Conservation (phyloP, 139 green algal genomes). For the Chlamydomonas applanata region DNA sequence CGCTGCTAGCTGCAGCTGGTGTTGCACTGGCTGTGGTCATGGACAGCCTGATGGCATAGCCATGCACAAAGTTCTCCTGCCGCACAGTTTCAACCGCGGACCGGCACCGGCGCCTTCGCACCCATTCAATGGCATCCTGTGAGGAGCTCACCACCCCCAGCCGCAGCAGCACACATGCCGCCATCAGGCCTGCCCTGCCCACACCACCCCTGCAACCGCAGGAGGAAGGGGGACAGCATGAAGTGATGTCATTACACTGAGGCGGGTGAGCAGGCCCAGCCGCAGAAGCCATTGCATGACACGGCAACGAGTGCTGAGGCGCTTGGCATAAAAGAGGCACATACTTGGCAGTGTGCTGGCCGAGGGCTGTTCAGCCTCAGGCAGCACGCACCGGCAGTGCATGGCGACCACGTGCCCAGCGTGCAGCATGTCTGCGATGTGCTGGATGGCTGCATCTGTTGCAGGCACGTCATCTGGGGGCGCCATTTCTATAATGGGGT, state of each 20-base stretch:
- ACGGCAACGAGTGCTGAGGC: no score
- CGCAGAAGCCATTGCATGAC: no score
- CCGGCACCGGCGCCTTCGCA: constrained; percentile 30
- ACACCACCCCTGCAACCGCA: constrained; percentile 41
- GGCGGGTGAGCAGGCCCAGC: no score
- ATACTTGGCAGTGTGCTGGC: no score
- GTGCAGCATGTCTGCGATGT: neutral
- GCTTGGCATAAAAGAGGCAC: no score
- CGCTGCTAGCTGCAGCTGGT: no score
- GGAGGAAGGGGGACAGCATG: no score
- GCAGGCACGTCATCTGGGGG: neutral
- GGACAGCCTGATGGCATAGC: constrained; percentile 13
- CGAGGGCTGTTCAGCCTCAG: no score
- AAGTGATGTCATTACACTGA: no score
- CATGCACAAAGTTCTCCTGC: constrained; percentile 43
- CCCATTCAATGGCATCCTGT: constrained; percentile 29
- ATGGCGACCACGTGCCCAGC: neutral
- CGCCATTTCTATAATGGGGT: constrained; percentile 6
- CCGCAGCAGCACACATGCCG: constrained; percentile 33
- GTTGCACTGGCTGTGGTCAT: neutral
- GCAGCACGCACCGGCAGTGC: constrained; percentile 5
- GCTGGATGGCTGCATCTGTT: neutral
- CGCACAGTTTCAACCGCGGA: constrained; percentile 37
- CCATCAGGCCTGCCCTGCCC: constrained; percentile 40
- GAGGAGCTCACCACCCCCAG: constrained; percentile 3